Percentiles rank a stretch among this genome's conserved stretches.
Evolutionary conservation across 1,284 basidiomycete species (phyloP).

Genomic region (Meira miltonrushii): DNA sequence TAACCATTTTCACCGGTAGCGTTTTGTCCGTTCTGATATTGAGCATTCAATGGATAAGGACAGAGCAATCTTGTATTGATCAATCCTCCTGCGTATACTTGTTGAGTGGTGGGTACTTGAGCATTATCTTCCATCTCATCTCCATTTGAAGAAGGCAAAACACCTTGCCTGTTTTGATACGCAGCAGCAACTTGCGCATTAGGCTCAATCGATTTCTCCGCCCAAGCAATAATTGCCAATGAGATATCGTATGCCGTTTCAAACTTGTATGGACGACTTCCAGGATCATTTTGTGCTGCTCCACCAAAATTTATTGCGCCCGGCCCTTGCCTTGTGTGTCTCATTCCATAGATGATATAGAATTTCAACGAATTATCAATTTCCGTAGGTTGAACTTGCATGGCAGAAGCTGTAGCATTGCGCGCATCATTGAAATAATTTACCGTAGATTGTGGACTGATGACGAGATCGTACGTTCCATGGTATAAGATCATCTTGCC

Average conservation of each 20-base stretch:
- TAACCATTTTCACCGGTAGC: slow-evolving; percentile 11
- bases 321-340: slow-evolving; percentile 21
- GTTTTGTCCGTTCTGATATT: slow-evolving; percentile 10
- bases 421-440: slow-evolving; percentile 17
- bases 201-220: slow-evolving; percentile 7
- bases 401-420: neutral
- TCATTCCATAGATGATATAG: slow-evolving; percentile 30
- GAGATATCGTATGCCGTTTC: slow-evolving; percentile 20
- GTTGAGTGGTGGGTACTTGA: neutral
- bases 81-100: slow-evolving; percentile 10
- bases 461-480: slow-evolving; percentile 24
- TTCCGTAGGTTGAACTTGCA: neutral
- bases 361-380: slow-evolving; percentile 21
- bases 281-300: slow-evolving; percentile 16
- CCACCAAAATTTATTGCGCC: slow-evolving; percentile 19
- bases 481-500: slow-evolving; percentile 31
- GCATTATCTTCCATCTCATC: neutral
- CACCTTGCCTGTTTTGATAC: slow-evolving; percentile 12
- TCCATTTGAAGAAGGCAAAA: neutral
- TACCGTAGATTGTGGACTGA: slow-evolving; percentile 16
- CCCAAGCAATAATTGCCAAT: slow-evolving; percentile 19
- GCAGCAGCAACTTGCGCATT: slow-evolving; percentile 12
- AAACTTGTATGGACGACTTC: slow-evolving; percentile 16
- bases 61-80: slow-evolving; percentile 19
- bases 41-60: slow-evolving; percentile 16